Percentiles rank a stretch among this genome's conserved stretches.
Evolutionary conservation across 805 yeast species (phyloP).

Genomic region (Candida namnaoensis): DNA sequence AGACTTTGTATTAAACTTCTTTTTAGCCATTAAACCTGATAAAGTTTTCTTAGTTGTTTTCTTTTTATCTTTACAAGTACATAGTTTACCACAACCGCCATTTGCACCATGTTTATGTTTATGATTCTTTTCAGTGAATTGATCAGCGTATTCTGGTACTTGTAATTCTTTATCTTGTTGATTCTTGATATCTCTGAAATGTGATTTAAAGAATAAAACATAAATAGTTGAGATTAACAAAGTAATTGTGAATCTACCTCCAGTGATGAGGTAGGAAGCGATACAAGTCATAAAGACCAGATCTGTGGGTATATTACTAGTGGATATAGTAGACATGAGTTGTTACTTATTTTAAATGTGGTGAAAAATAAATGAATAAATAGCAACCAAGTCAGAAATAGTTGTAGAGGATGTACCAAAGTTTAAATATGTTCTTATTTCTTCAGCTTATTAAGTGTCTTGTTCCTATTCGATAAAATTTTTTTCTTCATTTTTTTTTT

Average conservation of each 20-base stretch:
- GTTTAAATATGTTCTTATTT: too few species aligned
- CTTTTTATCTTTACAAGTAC: conserved; percentile 20
- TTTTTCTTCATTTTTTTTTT: too few species aligned
- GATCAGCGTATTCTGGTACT: neutral
- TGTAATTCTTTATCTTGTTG: conserved; percentile 4
- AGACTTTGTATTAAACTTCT: conserved; percentile 9
- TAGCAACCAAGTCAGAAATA: neutral
- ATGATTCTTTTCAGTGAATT: neutral
- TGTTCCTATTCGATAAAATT: neutral
- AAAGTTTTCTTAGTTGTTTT: conserved; percentile 15
- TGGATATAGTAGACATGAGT: neutral
- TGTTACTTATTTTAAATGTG: neutral
- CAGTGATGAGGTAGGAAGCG: conserved; percentile 14
- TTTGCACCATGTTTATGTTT: conserved; percentile 16
- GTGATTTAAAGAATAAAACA: conserved; percentile 10
- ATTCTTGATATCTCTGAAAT: neutral
- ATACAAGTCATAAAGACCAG: conserved; percentile 3
- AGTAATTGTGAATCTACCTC: conserved; percentile 28
- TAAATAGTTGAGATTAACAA: conserved; percentile 18
- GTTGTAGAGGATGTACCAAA: too few species aligned
- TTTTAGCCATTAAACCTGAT: conserved; percentile 12
- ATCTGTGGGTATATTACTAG: conserved; percentile 10
- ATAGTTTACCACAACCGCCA: conserved; percentile 22
- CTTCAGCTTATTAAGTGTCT: too few species aligned
- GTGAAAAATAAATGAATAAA: neutral